Evolutionary conservation across 2,329 filamentous ascomycete genomes (phyloP), one percentile per base, ranked within the genome.

Genomic region (Xylaria sp.): DNA sequence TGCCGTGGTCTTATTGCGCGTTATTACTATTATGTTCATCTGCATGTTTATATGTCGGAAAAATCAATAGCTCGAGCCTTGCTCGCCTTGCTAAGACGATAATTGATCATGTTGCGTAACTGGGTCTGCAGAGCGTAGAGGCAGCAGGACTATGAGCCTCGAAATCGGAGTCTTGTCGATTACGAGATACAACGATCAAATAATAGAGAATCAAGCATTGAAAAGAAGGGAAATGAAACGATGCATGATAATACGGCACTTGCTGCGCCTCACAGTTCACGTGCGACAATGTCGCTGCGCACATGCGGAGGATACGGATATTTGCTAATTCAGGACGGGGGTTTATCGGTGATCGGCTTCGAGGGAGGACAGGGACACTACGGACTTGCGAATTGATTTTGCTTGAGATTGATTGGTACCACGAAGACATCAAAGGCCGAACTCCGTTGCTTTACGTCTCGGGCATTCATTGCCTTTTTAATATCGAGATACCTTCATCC

Each of bases 321-420:
- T 48, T 65, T 50, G 41, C 50, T 46, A 56, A 41, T 31, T 34
- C 39, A 57, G 46, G 23, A 31, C 59, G 50, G 44, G 41, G 44
- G 50, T 58, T 69, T 39, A 44, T 69, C 48, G 51, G 59, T 50
- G 31, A 60, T 66, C 66, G 60, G 57, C 37, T 46, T 51, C 28
- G 48, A 56, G 37, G 52, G 51, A 46, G 25, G 41, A 68, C 61
- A 57, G 48, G 37, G 37, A 20, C 18, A 63, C 31, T 67, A 56
- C 44, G 41, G 67, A 46, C 62, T 55, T 57, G 41, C 46, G 52
- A 62, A 61, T 18, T 61, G 58, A 58, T n/a, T 62, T 62, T 50
- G 50, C 61, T 44, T 59, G 37, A 39, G 39, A 65, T 66, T 64
- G 44, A 59, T 67, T 71, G 56, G 63, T 69, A 65, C 48, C 63